A percentile compares a stretch with the other conserved stretches of the same genome.
Evolutionary conservation across 257 asterid species (phyloP).

Genomic region (Hygrophila difformis): DNA sequence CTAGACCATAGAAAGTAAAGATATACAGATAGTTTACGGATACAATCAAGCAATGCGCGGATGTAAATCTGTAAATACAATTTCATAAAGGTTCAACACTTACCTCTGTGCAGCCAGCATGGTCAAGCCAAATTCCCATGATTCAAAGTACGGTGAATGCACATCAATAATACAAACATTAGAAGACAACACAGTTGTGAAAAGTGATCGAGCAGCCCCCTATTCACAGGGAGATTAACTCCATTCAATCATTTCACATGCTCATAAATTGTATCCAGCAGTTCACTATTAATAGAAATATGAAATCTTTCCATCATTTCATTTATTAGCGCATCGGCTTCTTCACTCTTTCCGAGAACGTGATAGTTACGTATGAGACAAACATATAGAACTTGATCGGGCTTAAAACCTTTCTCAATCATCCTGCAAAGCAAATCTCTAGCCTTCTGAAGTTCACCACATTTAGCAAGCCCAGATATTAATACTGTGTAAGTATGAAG

Average conservation of each 20-base stretch:
- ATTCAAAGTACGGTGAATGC: too few species aligned
- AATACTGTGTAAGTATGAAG: conserved; percentile 71
- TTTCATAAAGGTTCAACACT: too few species aligned
- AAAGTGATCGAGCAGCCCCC: too few species aligned
- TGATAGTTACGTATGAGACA: conserved; percentile 61
- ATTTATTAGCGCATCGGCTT: conserved; percentile 49
- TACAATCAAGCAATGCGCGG: too few species aligned
- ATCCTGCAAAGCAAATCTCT: conserved; percentile 60
- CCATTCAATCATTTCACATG: conserved; percentile 18
- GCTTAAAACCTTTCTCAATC: conserved; percentile 60
- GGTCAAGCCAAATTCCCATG: too few species aligned
- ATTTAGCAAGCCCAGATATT: conserved; percentile 63
- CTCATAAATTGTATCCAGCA: conserved; percentile 23
- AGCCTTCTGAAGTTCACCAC: conserved; percentile 54
- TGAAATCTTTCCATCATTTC: conserved; percentile 57
- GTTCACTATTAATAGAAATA: conserved; percentile 23
- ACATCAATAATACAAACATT: too few species aligned
- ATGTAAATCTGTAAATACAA: too few species aligned
- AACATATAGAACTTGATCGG: conserved; percentile 65
- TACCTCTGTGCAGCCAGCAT: too few species aligned
- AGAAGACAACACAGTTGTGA: too few species aligned
- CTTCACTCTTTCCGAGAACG: conserved; percentile 53
- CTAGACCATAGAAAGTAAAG: too few species aligned
- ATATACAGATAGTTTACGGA: too few species aligned
- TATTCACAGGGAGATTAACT: too few species aligned